Base-by-base conservation (phyloP, 2,329 filamentous ascomycete genomes). In the Thielaviopsis musarum region DNA sequence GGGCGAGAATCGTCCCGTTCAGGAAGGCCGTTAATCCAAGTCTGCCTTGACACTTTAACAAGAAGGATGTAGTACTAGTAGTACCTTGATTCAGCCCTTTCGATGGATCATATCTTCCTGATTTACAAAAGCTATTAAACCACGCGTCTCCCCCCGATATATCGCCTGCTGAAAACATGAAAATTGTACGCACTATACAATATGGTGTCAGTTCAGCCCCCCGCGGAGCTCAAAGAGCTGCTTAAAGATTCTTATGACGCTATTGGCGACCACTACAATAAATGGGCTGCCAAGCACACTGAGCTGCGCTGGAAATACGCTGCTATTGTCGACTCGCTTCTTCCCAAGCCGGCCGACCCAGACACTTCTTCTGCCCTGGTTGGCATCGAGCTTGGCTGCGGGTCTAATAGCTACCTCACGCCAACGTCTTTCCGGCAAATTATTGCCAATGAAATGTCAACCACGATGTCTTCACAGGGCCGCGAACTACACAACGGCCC, bases 341-440 rank as follows among this genome's bases (percentile, higher is more conserved):
- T 64, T 12, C 19, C 61, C 34, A 54, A 60, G 26, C 54, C 38
- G 26, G 15, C 19, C 57, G 54, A 51, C 38, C 9, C 52, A 12
- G 45, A 17, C 10, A 45, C 17, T 34, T 15, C 12, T 30, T 19
- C 38, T n/a, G 21, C 51, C 15, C 52, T 66, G 17, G 56, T 60
- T 19, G 65, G 72, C 22, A 70, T 75, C 26, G 74, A 75, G 61
- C 68, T 75, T 7, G 74, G 73, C 52, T 74, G 72, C 65, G 73
- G 73, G 51, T 65, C 1, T 61, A 66, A 55, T 66, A 61, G 52
- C 68, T 75, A 13, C 66, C 75, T 4, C 62, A 64, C 34, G 61
- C 64, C 4, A 59, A 54, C 21, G 55, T 63, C 48, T 55, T 62
- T 54, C 61, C 54, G 22, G 28, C 49, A 19, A 67, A 49, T 73